phyloP scores from a whole-genome alignment of 306 rosid genomes.

The Fragaria iinumae region DNA sequence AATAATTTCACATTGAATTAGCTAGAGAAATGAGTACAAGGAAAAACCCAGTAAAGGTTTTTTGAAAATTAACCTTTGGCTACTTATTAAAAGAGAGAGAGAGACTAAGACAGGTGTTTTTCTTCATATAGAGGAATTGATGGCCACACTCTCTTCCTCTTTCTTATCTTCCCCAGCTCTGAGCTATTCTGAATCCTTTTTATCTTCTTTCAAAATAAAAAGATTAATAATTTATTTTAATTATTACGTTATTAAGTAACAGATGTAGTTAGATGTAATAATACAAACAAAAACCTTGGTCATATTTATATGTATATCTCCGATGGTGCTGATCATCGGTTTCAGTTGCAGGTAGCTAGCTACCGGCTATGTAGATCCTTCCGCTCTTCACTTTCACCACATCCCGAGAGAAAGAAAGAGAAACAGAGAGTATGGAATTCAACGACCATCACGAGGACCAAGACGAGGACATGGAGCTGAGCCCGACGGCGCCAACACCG shows the following conservation, averaged over 20 bases:
- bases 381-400: conserved; percentile 16
- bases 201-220: neutral
- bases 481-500: conserved; percentile 34
- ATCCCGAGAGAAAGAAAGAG: neutral
- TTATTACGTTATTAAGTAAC: neutral
- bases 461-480: conserved; percentile 57
- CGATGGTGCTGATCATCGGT: conserved; percentile 17
- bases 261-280: conserved; percentile 14
- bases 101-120: conserved; percentile 43
- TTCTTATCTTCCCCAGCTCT: conserved; percentile 44
- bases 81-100: neutral
- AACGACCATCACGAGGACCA: conserved; percentile 51
- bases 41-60: neutral
- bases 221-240: conserved; percentile 2
- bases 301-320: conserved; percentile 13
- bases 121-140: conserved; percentile 45
- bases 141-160: conserved; percentile 60
- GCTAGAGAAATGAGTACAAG: neutral
- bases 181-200: neutral
- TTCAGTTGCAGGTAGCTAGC: neutral
- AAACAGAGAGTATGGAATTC: conserved; percentile 56
- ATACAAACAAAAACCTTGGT: conserved; percentile 14
- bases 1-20: neutral
- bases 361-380: conserved; percentile 34
- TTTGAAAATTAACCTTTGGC: conserved; percentile 1